Evolutionary conservation across 2,329 filamentous ascomycete genomes (phyloP), one percentile per base, ranked within the genome.

Genomic region (Metarhizium humberi): DNA sequence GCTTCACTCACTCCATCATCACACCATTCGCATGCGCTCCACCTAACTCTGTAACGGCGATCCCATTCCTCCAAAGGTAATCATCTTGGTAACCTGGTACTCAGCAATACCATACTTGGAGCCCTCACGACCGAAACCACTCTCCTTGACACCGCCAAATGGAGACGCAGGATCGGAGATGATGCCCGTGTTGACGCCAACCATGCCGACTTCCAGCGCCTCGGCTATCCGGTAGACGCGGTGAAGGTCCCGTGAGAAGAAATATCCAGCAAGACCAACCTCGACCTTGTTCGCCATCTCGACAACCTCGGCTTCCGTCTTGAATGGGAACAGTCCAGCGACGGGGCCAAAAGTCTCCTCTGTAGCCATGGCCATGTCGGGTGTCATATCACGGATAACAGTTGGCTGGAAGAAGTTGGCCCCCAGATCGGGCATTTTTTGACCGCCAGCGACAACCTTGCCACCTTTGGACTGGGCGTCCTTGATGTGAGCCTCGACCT

Each of bases 261-360:
- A 96, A 75, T 97, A 97, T 1, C 90, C 92, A 0, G 92, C 94
- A 40, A 99, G 78, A 1, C 94, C 94, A 42, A 97, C 92, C 53
- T 92, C 85, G 1, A 89, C 78, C 46, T 75, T 72, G 71, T 99
- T 99, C 4, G 94, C 92, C 61, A 92, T 73, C 59, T 81, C 77
- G 34, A 97, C 84, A 5, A 96, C 94, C 65, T 97, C 92, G 53
- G 87, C 85, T 73, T 97, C 94, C 0, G 86, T 90, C 50, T 89
- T 81, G 67, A 97, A 99, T 51, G 85, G 80, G 76, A 96, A 96
- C 14, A 97, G 73, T 0, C 88, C 92, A 0, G 92, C 92, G 0
- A 97, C 88, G 3, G 94, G 94, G 0, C 94, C 94, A 68, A 99
- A 99, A 0, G 92, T 99, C 77, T 99, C 94, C 71, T 97, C 92